These are phyloP conservation scores for Penicillium flavigenum DNA, from an alignment of 495 filamentous ascomycete genomes.

Conservation along the genomic window DNA sequence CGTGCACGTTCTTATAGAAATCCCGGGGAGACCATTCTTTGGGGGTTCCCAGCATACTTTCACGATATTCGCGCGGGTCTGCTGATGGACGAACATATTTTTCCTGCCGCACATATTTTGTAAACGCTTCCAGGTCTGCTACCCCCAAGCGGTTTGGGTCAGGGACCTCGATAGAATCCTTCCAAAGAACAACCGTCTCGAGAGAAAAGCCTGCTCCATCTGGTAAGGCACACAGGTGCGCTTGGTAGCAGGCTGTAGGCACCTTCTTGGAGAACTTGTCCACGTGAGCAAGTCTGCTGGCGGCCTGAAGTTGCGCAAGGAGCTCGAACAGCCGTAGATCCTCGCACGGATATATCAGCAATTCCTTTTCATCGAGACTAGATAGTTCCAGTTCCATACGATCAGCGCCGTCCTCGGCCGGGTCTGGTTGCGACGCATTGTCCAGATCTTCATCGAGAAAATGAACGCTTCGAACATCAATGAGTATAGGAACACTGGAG, in stretches of 20 bases:
- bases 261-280: conserved; percentile 27
- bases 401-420: conserved; percentile 9
- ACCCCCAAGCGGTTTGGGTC: conserved; percentile 21
- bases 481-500: conserved; percentile 24
- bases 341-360: conserved; percentile 23
- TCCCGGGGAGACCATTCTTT: conserved; percentile 52
- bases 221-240: conserved; percentile 22
- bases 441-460: conserved; percentile 1
- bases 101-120: conserved; percentile 33
- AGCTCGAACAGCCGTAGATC: conserved; percentile 23
- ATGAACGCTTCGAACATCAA: conserved; percentile 11
- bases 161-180: conserved; percentile 37
- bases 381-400: conserved; percentile 22
- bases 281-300: conserved; percentile 22
- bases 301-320: conserved; percentile 25
- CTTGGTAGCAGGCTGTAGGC: conserved; percentile 38
- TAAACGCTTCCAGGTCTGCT: conserved; percentile 27
- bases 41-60: conserved; percentile 15
- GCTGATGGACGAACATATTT: conserved; percentile 2
- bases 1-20: conserved; percentile 66
- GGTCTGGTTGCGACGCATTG: neutral
- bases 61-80: conserved; percentile 9
- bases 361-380: conserved; percentile 11
- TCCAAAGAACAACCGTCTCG: conserved; percentile 39
- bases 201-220: conserved; percentile 27